Percentiles rank a stretch among this genome's conserved stretches.
phyloP scores from a whole-genome alignment of 2,329 filamentous ascomycete species.

The Fusarium sp. region DNA sequence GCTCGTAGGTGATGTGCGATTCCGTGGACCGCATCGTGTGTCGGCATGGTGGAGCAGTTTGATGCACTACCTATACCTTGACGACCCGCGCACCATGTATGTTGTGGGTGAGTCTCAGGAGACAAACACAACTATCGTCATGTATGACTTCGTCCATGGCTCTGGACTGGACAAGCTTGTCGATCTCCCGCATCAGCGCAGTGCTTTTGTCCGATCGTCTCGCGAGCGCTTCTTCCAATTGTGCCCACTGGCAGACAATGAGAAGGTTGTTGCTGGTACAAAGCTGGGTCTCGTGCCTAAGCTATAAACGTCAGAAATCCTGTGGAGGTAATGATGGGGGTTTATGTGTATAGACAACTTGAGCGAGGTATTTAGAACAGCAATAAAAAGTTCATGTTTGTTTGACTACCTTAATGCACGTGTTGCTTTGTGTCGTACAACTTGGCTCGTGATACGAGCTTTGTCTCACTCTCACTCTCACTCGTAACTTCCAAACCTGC shows the following conservation, averaged over 20 bases:
- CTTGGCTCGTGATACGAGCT: background rate
- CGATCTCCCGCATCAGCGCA: conserved; percentile 78
- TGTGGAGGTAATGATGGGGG: background rate
- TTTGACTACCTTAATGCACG: background rate
- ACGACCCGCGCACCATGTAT: conserved; percentile 66
- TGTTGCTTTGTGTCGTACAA: background rate
- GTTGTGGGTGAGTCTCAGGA: conserved; percentile 78
- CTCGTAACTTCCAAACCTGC: background rate
- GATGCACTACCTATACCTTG: conserved; percentile 72
- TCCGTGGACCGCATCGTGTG: conserved; percentile 69
- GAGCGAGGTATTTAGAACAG: background rate
- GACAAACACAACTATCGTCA: conserved; percentile 75
- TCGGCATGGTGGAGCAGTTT: conserved; percentile 70
- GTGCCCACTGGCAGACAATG: conserved; percentile 67
- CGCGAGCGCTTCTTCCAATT: conserved; percentile 77
- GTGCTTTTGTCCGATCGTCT: conserved; percentile 72
- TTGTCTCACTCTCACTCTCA: no score
- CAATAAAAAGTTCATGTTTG: background rate
- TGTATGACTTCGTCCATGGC: conserved; percentile 80
- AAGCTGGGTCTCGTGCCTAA: conserved; percentile 65
- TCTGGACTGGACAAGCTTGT: conserved; percentile 79
- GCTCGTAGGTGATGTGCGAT: conserved; percentile 68
- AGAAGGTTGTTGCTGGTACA: conserved; percentile 66
- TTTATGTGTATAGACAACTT: background rate
- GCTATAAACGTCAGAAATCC: conserved; percentile 52